Evolutionary conservation across 495 filamentous ascomycete genomes (phyloP), one percentile per base, ranked within the genome.

Genomic region (Penicillium chermesinum): DNA sequence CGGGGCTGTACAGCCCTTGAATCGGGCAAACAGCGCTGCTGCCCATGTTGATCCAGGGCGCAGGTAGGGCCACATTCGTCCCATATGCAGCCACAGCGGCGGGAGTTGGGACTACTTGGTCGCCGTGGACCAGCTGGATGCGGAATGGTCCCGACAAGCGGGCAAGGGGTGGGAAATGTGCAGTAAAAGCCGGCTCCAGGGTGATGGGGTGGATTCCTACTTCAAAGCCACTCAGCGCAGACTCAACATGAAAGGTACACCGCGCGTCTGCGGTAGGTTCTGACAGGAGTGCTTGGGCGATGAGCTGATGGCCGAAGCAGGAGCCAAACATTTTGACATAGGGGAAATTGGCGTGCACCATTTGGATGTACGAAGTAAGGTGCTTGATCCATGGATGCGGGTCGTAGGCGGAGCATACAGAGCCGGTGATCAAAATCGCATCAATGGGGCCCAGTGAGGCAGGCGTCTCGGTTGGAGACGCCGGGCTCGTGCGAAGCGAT

Each of bases 271-370:
- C 16, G 13, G 12, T 19, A 14, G 25, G 1, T 3, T 16, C 9
- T 36, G 56, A 58, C 5, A 77, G 64, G 1, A 66, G 43, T 3
- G 67, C 70, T 40, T 70, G 66, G 3, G 69, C 72, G 44, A 77
- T 59, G 19, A 74, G 46, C 47, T 77, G 72, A 46, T 77, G 73
- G 0, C 73, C 73, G 52, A 77, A 77, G 52, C 72, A 77, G 15
- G 71, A 70, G 10, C 73, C 72, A 48, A 76, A 75, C 7, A 75
- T 58, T 50, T 66, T 70, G 10, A 80, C 63, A 7, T 63, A 43
- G 0, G 75, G 74, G 44, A 65, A 72, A 0, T 64, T 33, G 0
- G 9, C 33, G 52, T 72, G 69, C 39, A 73, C 66, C 7, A 40
- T 62, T 16, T 54, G 53, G 15, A 74, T 58, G 48, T 58, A 72